Base-by-base conservation (phyloP, 352 stramenopile species). In the Blastocystis sp. region DNA sequence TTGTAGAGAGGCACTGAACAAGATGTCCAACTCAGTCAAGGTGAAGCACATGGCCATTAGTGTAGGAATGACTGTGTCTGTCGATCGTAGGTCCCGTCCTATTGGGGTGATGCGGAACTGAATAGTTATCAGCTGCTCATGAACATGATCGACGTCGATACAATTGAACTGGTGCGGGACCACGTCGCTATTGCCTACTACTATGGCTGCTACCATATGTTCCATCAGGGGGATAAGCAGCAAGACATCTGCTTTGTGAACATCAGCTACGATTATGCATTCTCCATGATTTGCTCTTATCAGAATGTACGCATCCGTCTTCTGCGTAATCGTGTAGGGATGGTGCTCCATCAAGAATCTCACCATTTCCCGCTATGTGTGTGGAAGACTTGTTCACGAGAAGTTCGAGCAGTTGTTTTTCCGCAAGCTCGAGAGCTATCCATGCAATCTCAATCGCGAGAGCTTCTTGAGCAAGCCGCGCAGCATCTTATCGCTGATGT, bases 131-230 rank as follows among this genome's bases (percentile, higher is more conserved):
- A 40, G 14, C 41, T 14, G 2, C 7, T 28, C 10, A 38, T 81
- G 21, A 66, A 81, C 28, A 62, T 81, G 23, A 45, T 10, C 19
- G 45, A 43, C 21, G 9, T 66, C 40, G 23, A 43, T 14, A 40
- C 59, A 11, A 45, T 81, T 41, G 4, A 45, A 21, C 61, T 65
- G 14, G 10, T 81, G 2, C 71, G n/a, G 7, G 71, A 81, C n/a
- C 38, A 52, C 61, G 48, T 52, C 3, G 71, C 71, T 10, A 81
- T 81, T 28, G 48, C 52, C 41, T 81, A 81, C 53, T 21, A 45
- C 41, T 81, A 66, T 41, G 43, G 41, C n/a, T 66, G 28, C 48
- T 65, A 28, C 3, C 59, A 81, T 66, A n/a, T 41, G 28, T 14
- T 66, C 2, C 5, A 62, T n/a, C 17, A n/a, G 38, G 38, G 23